Percentiles rank a stretch among this genome's conserved stretches.
phyloP scores from a whole-genome alignment of 495 filamentous ascomycete species.

The Neurospora cerealis region DNA sequence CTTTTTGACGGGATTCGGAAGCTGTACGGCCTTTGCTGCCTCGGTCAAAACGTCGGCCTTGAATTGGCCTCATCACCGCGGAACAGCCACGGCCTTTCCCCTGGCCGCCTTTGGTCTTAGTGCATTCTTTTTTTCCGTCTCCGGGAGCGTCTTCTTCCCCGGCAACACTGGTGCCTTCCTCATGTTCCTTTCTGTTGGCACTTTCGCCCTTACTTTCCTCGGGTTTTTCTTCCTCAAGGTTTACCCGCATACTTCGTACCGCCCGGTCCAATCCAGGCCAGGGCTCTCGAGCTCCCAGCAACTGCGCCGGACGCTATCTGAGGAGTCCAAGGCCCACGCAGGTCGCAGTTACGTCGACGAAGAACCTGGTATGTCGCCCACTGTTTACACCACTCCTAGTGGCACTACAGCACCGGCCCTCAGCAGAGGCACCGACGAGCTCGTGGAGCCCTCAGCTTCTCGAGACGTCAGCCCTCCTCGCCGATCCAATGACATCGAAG shows the following conservation, averaged over 20 bases:
- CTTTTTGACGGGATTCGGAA: constrained; percentile 76
- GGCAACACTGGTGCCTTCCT: constrained; percentile 75
- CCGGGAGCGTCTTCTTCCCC: constrained; percentile 71
- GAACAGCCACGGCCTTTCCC: constrained; percentile 89
- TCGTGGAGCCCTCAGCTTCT: constrained; percentile 1
- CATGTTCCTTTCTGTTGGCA: constrained; percentile 70
- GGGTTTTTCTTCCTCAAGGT: constrained; percentile 78
- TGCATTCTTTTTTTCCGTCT: constrained; percentile 85
- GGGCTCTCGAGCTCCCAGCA: constrained; percentile 49
- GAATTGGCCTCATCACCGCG: constrained; percentile 86
- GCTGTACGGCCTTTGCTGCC: constrained; percentile 77
- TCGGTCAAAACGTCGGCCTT: constrained; percentile 81
- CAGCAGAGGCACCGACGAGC: constrained; percentile 6
- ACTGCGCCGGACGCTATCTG: constrained; percentile 29
- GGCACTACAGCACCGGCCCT: neutral
- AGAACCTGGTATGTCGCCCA: constrained; percentile 8
- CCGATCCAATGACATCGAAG: constrained; percentile 1
- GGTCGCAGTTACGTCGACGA: constrained; percentile 25
- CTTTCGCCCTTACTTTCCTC: constrained; percentile 58
- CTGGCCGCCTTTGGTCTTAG: constrained; percentile 88
- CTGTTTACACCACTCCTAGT: neutral
- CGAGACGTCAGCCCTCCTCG: constrained; percentile 3
- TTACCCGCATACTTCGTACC: constrained; percentile 55
- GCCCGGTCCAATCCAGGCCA: constrained; percentile 47
- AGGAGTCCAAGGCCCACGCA: neutral